These are phyloP conservation scores for Eremothecium sinecaudum DNA, from an alignment of 1,139 yeast genomes.

Conservation along the genomic window DNA sequence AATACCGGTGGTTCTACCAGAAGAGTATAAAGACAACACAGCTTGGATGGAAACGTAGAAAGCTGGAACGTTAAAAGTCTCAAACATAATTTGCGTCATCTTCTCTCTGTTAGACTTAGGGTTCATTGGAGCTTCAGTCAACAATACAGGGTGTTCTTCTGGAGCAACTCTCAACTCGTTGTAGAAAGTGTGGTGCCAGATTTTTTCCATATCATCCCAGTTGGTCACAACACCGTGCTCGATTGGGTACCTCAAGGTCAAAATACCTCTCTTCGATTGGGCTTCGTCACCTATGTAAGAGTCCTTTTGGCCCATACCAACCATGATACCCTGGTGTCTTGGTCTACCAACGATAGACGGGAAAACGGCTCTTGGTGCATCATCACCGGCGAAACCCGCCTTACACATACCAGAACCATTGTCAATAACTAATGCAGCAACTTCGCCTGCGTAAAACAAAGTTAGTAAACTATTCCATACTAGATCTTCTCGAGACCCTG, in stretches of 20 bases:
- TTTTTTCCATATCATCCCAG: slow-evolving; percentile 99
- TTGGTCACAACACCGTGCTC: slow-evolving; percentile 99
- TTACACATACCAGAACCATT: slow-evolving; percentile 99
- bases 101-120: slow-evolving; percentile 99
- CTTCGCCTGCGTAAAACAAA: slow-evolving; percentile 20
- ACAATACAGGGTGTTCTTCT: slow-evolving; percentile 96
- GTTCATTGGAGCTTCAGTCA: slow-evolving; percentile 99
- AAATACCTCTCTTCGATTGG: slow-evolving; percentile 99
- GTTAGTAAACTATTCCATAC: too few species aligned
- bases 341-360: slow-evolving; percentile 99
- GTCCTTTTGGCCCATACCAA: slow-evolving; percentile 99
- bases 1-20: slow-evolving; percentile 99
- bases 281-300: slow-evolving; percentile 99
- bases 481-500: too few species aligned
- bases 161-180: slow-evolving; percentile 97
- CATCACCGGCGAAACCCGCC: slow-evolving; percentile 99
- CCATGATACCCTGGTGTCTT: slow-evolving; percentile 99
- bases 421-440: slow-evolving; percentile 68
- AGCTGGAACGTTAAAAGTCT: slow-evolving; percentile 98
- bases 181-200: slow-evolving; percentile 98
- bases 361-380: slow-evolving; percentile 99
- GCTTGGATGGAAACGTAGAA: slow-evolving; percentile 98
- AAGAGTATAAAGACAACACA: slow-evolving; percentile 92
- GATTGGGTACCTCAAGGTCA: slow-evolving; percentile 96
- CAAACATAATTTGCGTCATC: slow-evolving; percentile 98